Evolutionary conservation across 2,329 filamentous ascomycete species (phyloP).

Genomic region (Bipolaris victoriae): DNA sequence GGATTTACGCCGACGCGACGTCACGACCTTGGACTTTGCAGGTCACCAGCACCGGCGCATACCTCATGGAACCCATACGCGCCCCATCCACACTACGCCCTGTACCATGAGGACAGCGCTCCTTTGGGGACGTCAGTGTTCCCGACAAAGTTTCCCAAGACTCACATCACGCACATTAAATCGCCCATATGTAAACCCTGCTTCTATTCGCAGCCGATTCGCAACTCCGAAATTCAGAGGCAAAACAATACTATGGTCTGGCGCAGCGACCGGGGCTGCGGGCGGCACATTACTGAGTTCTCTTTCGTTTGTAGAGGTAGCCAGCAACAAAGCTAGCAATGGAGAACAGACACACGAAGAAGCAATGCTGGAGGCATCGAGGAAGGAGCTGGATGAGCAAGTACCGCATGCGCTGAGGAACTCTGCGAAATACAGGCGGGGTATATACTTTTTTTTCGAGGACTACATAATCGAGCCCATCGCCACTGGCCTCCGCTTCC

Average conservation of each 20-base stretch:
- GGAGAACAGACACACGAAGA: conserved; percentile 73
- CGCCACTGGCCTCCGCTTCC: conserved; percentile 83
- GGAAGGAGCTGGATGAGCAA: conserved; percentile 75
- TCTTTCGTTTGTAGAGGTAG: conserved; percentile 64
- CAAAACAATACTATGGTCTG: conserved; percentile 42
- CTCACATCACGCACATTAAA: conserved; percentile 25
- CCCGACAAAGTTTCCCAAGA: conserved; percentile 49
- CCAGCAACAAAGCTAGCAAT: conserved; percentile 55
- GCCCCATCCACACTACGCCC: conserved; percentile 25
- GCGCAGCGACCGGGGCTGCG: conserved; percentile 31
- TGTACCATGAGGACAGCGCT: conserved; percentile 58
- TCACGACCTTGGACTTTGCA: conserved; percentile 23
- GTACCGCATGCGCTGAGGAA: conserved; percentile 68
- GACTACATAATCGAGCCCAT: conserved; percentile 79
- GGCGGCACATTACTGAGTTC: conserved; percentile 56
- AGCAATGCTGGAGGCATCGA: conserved; percentile 84
- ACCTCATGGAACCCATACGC: conserved; percentile 36
- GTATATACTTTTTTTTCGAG: conserved; percentile 71
- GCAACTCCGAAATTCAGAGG: conserved; percentile 45
- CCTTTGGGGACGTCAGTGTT: conserved; percentile 58
- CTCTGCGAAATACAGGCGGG: conserved; percentile 63
- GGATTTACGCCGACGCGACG: conserved; percentile 29
- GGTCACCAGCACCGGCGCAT: conserved; percentile 2
- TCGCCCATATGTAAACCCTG: conserved; percentile 37
- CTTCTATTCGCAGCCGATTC: conserved; percentile 41